These are phyloP conservation scores for Tanacetum coccineum DNA, from an alignment of 129 eudicot species.

Conservation along the genomic window DNA sequence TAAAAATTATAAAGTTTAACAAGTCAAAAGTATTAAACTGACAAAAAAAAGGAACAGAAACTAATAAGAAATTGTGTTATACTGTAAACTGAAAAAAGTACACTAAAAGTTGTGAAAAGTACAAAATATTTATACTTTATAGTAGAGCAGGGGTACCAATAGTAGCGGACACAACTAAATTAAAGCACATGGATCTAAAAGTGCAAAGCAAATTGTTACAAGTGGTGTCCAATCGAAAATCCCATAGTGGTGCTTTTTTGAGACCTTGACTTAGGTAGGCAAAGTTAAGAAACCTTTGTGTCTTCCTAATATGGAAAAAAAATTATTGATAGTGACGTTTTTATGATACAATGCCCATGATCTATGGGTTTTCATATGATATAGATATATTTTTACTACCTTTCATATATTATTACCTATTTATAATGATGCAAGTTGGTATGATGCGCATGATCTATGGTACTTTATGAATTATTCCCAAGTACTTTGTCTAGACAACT, in stretches of 20 bases:
- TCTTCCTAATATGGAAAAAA: conserved; percentile 23
- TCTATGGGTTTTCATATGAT: not conserved
- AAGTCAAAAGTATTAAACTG: too few relatives aligned
- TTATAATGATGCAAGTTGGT: not conserved
- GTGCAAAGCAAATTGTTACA: not conserved
- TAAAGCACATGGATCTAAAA: not conserved
- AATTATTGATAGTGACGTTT: conserved; percentile 15
- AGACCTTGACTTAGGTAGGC: not conserved
- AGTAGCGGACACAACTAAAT: too few relatives aligned
- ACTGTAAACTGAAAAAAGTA: too few relatives aligned
- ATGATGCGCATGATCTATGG: not conserved
- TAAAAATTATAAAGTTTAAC: too few relatives aligned
- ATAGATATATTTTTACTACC: too few relatives aligned
- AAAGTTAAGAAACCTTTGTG: conserved; percentile 20
- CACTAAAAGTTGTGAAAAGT: too few relatives aligned
- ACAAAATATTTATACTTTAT: too few relatives aligned
- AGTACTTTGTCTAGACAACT: not conserved
- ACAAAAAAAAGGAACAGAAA: too few relatives aligned
- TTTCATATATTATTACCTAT: not conserved
- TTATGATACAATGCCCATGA: conserved; percentile 10
- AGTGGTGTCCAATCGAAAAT: conserved; percentile 21
- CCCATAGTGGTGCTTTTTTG: conserved; percentile 8
- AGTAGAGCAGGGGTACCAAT: too few relatives aligned
- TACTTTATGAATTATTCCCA: not conserved
- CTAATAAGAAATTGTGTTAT: too few relatives aligned